Base-by-base conservation (phyloP, 2,329 filamentous ascomycete genomes). In the Epichloe elymi region DNA sequence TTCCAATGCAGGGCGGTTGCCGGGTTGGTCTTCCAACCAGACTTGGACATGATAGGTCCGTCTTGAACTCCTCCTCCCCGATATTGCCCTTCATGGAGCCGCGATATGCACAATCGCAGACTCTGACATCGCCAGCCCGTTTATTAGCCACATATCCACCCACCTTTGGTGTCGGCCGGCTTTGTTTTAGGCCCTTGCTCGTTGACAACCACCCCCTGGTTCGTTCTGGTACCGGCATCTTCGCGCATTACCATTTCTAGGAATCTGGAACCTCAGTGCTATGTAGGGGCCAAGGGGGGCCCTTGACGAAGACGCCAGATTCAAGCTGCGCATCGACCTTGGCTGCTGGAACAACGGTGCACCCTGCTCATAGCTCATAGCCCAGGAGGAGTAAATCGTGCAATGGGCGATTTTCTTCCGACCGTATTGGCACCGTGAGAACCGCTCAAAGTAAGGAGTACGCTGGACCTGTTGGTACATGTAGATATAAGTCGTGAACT, bases 71-170 rank as follows among this genome's bases (percentile, higher is more conserved):
- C 23, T 7, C 23, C 23, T 7, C 5, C 23, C 23, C 23, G 23
- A 6, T 23, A 23, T 23, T 23, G 1, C 23, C 23, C 5, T 23
- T 23, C 23, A 23, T 23, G 23, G 23, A 23, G 23, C 23, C 23
- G 23, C 23, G 23, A 23, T 23, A 23, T 23, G 23, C 23, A 23
- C 23, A 23, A 42, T 39, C 33, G 38, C 50, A 38, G 45, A 38
- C 44, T 51, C 45, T 41, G 20, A 44, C 50, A 30, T 20, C n/a
- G 45, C 46, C 37, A 42, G 39, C 30, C 30, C 47, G 47, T 42
- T 42, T 14, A 36, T 42, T 14, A 36, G 39, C 47, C 38, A 42
- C 47, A 20, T 11, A 30, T 17, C 33, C 36, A 26, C 43, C 49
- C 42, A 41, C 49, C 15, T 35, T 26, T 19, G 37, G 7, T 26